phyloP scores from a whole-genome alignment of 2,329 filamentous ascomycete genomes.

The Sclerotinia subarctica region DNA sequence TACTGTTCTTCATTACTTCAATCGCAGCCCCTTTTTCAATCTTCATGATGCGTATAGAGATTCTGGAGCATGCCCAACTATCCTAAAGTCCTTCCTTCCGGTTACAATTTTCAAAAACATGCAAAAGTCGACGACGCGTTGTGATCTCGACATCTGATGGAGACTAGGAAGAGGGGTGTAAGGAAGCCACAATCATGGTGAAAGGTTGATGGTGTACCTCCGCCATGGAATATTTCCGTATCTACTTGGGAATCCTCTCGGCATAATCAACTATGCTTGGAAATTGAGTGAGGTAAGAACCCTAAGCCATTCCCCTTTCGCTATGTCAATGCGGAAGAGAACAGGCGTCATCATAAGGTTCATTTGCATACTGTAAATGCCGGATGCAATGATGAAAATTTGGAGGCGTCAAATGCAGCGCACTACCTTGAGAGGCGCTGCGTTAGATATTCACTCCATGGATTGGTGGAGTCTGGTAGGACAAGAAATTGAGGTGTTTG shows the following conservation, averaged over 20 bases:
- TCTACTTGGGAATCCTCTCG: not conserved
- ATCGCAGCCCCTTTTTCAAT: constrained; percentile 16
- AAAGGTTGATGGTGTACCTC: not conserved
- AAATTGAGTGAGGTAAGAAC: not conserved
- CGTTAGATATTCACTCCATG: not conserved
- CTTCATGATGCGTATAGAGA: not conserved
- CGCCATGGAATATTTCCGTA: not conserved
- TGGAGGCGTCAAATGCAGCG: not conserved
- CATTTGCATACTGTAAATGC: not conserved
- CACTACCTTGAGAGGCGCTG: not conserved
- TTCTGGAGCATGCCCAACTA: not conserved
- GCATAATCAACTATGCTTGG: not conserved
- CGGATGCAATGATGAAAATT: constrained; percentile 6
- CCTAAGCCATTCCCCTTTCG: not conserved
- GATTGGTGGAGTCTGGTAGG: not conserved
- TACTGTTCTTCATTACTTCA: not conserved
- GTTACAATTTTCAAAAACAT: not conserved
- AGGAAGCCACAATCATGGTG: constrained; percentile 9
- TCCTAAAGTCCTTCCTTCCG: constrained; percentile 12
- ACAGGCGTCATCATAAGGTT: not conserved
- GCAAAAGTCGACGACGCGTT: not conserved
- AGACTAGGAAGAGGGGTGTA: not conserved
- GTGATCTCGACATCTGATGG: constrained; percentile 9
- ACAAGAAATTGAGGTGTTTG: not conserved
- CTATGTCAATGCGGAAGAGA: not conserved